A percentile compares a stretch with the other conserved stretches of the same genome.
Conservation (phyloP, 441 rosid genomes). For the Croton laevigatus region DNA sequence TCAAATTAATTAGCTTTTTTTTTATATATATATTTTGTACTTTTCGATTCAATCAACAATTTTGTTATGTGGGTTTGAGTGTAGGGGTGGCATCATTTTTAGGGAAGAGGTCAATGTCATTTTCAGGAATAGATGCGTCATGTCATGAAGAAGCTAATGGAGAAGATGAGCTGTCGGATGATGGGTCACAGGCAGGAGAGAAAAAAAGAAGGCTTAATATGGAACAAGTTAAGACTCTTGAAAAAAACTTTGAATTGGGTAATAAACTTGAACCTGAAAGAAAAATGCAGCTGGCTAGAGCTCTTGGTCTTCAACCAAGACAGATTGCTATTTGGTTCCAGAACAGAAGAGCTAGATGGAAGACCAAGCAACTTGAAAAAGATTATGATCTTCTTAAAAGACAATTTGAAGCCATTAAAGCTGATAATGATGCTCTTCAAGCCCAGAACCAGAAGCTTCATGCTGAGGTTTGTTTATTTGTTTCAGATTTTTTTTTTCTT, state of each 20-base stretch:
- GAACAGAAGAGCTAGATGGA: conserved; percentile 93
- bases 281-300: conserved; percentile 89
- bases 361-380: conserved; percentile 93
- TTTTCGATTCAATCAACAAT: too few relatives aligned
- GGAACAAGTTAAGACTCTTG: conserved; percentile 92
- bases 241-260: conserved; percentile 85
- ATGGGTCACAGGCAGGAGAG: conserved; percentile 89
- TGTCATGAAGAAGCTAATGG: conserved; percentile 47
- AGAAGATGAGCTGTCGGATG: conserved; percentile 84
- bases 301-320: conserved; percentile 84
- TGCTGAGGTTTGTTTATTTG: conserved; percentile 46
- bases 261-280: conserved; percentile 96
- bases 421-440: conserved; percentile 71
- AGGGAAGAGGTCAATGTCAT: conserved; percentile 72
- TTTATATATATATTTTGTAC: neutral
- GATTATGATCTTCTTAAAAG: conserved; percentile 77
- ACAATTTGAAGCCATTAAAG: conserved; percentile 70
- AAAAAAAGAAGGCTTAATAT: conserved; percentile 85
- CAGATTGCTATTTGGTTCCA: conserved; percentile 98
- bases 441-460: conserved; percentile 77
- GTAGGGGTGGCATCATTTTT: conserved; percentile 72
- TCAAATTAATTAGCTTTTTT: neutral
- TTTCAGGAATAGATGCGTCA: conserved; percentile 43
- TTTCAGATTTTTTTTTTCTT: neutral
- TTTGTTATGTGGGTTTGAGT: neutral